Evolutionary conservation across 2,329 filamentous ascomycete species (phyloP), one percentile per base, ranked within the genome.

Genomic region (Xylariaceae sp.): DNA sequence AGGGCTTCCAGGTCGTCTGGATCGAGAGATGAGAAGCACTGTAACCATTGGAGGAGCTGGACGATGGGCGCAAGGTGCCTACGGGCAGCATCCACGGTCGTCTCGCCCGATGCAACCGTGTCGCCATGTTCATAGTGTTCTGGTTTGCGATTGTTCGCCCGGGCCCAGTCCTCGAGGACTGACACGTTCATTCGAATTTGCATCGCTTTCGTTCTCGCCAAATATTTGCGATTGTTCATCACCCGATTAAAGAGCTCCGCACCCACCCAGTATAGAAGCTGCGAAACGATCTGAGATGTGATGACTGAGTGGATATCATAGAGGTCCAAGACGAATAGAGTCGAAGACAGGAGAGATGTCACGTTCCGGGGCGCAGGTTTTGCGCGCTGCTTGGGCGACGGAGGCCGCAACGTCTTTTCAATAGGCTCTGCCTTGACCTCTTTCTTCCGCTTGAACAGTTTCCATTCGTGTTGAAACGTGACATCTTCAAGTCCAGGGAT

Each of bases 151-250:
- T 94, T 96, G 60, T 98, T 98, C 12, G 77, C 73, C 19, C 90
- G 75, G 2, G 92, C 90, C 92, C 92, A 98, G 53, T 98, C 92
- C 58, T 98, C 92, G 14, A 98, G 67, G 6, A 80, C 82, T 1
- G 92, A 96, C 5, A 98, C 79, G 56, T 98, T 98, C 89, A 98
- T 96, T 46, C 92, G 85, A 49, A 98, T 96, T 58, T 98, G 92
- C 92, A 98, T 98, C 3, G 92, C 92, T 60, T 98, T 98, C 13
- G 92, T 98, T 33, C 92, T 76, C 5, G 92, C 90, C 8, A 98
- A 70, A 52, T 95, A 98, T 56, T 90, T 89, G 44, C 87, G 78
- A 52, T 93, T 95, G 19, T 85, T 90, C 85, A 98, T 94, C 58
- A 98, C 85, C 38, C 90, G 83, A 59, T 98, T 98, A 66, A 98